Conservation (phyloP, 345 rosid genomes). For the Brassica cretica region DNA sequence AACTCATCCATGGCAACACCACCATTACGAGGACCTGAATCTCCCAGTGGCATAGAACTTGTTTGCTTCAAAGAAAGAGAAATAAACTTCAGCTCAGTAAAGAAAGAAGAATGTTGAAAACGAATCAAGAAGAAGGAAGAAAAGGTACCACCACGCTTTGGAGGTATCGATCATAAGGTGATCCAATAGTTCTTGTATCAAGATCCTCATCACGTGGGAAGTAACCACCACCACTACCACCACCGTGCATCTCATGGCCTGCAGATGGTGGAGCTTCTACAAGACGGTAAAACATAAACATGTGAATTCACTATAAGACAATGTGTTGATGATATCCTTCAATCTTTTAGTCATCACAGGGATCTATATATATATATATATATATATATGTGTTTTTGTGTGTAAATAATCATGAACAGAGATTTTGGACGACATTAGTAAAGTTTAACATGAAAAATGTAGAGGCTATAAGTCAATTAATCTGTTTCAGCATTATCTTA, state of each 20-base stretch:
- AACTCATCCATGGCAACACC: constrained; percentile 50
- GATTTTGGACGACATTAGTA: too few species aligned
- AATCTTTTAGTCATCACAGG: too few species aligned
- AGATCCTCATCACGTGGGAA: constrained; percentile 59
- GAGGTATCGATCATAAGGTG: constrained; percentile 87
- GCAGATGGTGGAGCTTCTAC: constrained; percentile 50
- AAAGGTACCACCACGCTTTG: constrained; percentile 53
- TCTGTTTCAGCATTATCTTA: too few species aligned
- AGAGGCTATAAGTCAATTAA: too few species aligned
- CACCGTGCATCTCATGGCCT: constrained; percentile 49
- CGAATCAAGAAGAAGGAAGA: constrained; percentile 7
- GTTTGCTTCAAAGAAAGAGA: constrained; percentile 54
- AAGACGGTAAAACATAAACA: neutral
- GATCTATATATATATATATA: too few species aligned
- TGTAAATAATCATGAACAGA: too few species aligned
- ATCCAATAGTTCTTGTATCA: constrained; percentile 67
- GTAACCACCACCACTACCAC: constrained; percentile 38
- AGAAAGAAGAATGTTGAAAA: neutral
- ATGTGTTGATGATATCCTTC: too few species aligned
- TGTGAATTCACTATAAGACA: neutral
- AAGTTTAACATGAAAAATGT: too few species aligned
- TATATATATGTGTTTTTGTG: too few species aligned
- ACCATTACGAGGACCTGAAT: constrained; percentile 51
- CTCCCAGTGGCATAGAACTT: constrained; percentile 50
- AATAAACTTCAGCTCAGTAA: constrained; percentile 28